Evolutionary conservation across 345 rosid genomes (phyloP).

Genomic region (Durio zibethinus): DNA sequence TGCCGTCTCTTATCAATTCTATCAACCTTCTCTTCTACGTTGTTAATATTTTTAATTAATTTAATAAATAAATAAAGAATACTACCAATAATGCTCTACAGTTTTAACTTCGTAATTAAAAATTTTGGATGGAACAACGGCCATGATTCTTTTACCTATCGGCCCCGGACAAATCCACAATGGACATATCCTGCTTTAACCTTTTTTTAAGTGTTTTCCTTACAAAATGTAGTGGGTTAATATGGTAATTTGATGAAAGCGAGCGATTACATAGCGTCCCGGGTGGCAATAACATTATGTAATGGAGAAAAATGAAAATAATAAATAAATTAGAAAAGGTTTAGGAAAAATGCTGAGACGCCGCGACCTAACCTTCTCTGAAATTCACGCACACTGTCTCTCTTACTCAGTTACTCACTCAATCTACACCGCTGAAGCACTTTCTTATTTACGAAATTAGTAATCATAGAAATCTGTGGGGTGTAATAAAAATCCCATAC

Average conservation of each 20-base stretch:
- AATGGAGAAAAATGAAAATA: too few relatives aligned
- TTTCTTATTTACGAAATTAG: constrained; percentile 20
- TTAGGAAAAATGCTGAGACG: constrained; percentile 6
- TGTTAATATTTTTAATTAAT: not conserved
- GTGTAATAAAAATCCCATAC: not conserved
- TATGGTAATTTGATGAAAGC: too few relatives aligned
- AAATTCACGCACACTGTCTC: not conserved
- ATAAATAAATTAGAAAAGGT: too few relatives aligned
- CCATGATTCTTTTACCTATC: not conserved
- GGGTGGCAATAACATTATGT: too few relatives aligned
- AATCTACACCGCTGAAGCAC: constrained; percentile 2
- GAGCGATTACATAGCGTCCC: too few relatives aligned
- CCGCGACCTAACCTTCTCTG: constrained; percentile 5
- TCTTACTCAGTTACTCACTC: too few relatives aligned
- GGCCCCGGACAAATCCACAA: not conserved
- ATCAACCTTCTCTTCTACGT: not conserved
- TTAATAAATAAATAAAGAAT: too few relatives aligned
- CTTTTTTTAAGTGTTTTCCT: too few relatives aligned
- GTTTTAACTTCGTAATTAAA: not conserved
- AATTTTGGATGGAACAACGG: not conserved
- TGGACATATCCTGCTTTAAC: not conserved
- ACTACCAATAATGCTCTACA: too few relatives aligned
- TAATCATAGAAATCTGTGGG: constrained; percentile 6
- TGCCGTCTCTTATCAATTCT: not conserved
- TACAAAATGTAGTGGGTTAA: too few relatives aligned